Conservation (phyloP, 768 basidiomycete species). For the Tylopilus balloui region DNA sequence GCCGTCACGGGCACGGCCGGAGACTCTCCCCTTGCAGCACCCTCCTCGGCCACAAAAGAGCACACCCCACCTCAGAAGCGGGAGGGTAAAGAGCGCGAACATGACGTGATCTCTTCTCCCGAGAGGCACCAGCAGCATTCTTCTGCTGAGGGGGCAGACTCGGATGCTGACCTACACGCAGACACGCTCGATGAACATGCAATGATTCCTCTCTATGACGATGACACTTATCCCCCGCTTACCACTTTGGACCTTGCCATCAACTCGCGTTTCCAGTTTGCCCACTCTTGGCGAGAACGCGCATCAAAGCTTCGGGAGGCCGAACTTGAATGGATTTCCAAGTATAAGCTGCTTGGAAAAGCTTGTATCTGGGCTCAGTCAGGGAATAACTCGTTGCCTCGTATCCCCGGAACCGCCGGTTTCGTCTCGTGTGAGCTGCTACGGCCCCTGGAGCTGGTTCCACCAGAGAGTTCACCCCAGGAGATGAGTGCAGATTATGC, state of each 20-base stretch:
- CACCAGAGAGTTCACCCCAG: background rate
- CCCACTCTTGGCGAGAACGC: conserved; percentile 15
- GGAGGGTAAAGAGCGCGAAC: conserved; percentile 25
- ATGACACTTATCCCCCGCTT: conserved; percentile 17
- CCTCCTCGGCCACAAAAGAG: background rate
- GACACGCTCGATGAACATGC: conserved; percentile 12
- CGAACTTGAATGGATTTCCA: conserved; percentile 5
- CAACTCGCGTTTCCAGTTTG: conserved; percentile 26
- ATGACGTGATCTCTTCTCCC: background rate
- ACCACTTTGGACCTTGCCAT: conserved; percentile 9
- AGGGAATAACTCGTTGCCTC: background rate
- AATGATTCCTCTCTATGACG: conserved; percentile 14
- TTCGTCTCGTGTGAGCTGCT: conserved; percentile 7
- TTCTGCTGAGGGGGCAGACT: background rate
- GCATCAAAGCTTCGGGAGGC: conserved; percentile 10
- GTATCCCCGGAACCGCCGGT: conserved; percentile 6
- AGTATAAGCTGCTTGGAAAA: background rate
- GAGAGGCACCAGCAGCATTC: background rate
- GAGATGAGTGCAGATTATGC: background rate
- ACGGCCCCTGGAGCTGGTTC: conserved; percentile 16
- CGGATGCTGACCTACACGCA: background rate
- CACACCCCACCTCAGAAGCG: background rate
- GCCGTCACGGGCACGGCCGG: background rate
- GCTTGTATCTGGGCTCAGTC: conserved; percentile 5
- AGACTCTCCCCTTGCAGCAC: background rate